These are phyloP conservation scores for Westerdykella sp. DNA, from an alignment of 2,329 filamentous ascomycete genomes.

Conservation along the genomic window DNA sequence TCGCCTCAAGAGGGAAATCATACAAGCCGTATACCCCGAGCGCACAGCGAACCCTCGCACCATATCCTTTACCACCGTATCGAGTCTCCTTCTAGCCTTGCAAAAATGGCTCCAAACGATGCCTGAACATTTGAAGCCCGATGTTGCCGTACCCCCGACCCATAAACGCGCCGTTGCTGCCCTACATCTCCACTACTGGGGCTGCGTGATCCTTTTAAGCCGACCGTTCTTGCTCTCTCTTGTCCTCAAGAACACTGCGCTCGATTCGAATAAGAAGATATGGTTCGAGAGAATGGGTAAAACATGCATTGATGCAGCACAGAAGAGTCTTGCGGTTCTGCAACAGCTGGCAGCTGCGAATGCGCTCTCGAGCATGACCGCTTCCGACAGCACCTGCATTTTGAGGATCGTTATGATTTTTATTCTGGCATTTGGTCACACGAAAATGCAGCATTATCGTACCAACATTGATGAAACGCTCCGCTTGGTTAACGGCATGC, in stretches of 20 bases:
- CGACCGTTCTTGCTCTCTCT: slow-evolving; percentile 33
- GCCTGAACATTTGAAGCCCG: slow-evolving; percentile 28
- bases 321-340: slow-evolving; percentile 23
- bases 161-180: slow-evolving; percentile 31
- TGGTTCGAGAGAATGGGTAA: slow-evolving; percentile 32
- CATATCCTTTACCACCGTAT: slow-evolving; percentile 32
- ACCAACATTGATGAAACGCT: slow-evolving; percentile 23
- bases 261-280: slow-evolving; percentile 22
- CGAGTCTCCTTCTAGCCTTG: slow-evolving; percentile 25
- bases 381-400: slow-evolving; percentile 33
- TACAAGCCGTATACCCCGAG: slow-evolving; percentile 31
- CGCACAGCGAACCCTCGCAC: slow-evolving; percentile 18
- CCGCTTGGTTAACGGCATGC: slow-evolving; percentile 19
- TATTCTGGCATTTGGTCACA: slow-evolving; percentile 30
- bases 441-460: slow-evolving; percentile 21
- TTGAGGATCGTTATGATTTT: slow-evolving; percentile 32
- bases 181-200: slow-evolving; percentile 34
- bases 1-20: slow-evolving; percentile 29
- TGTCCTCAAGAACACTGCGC: slow-evolving; percentile 22
- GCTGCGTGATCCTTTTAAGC: slow-evolving; percentile 28
- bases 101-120: slow-evolving; percentile 30
- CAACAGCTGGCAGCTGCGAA: slow-evolving; percentile 23
- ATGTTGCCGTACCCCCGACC: slow-evolving; percentile 25
- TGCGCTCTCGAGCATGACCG: slow-evolving; percentile 27
- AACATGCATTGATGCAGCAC: slow-evolving; percentile 29